A percentile compares a stretch with the other conserved stretches of the same genome.
phyloP scores from a whole-genome alignment of 2,329 filamentous ascomycete species.

The Periconia sp. region DNA sequence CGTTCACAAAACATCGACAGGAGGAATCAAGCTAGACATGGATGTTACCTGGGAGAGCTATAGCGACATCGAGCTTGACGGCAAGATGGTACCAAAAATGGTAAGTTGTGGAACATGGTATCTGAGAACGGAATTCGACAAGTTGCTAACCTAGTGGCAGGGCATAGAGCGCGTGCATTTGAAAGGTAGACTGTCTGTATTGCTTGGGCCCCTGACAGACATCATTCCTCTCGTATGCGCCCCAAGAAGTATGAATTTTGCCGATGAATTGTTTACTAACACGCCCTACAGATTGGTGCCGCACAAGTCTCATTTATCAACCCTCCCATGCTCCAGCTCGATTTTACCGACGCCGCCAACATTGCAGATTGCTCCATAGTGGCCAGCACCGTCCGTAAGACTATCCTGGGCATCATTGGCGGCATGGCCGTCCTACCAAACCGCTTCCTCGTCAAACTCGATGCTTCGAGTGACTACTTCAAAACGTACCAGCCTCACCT shows the following conservation, averaged over 20 bases:
- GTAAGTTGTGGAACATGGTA: conserved; percentile 24
- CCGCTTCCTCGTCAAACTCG: conserved; percentile 53
- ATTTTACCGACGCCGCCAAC: conserved; percentile 52
- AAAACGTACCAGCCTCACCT: conserved; percentile 49
- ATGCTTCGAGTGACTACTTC: conserved; percentile 52
- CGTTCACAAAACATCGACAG: conserved; percentile 48
- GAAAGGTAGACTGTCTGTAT: conserved; percentile 47
- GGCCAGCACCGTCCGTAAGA: conserved; percentile 48
- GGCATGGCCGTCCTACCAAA: conserved; percentile 53
- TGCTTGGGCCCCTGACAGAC: conserved; percentile 51
- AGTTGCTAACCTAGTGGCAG: conserved; percentile 24
- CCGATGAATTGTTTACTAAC: conserved; percentile 7
- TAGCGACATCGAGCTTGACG: conserved; percentile 52
- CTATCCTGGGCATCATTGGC: conserved; percentile 48
- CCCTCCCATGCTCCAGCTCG: conserved; percentile 48
- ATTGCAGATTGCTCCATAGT: conserved; percentile 48
- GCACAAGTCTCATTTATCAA: conserved; percentile 55
- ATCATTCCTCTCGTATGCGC: conserved; percentile 48
- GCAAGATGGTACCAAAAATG: conserved; percentile 48
- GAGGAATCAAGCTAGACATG: conserved; percentile 54
- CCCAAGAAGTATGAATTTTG: background rate
- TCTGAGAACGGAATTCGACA: background rate
- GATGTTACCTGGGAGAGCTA: conserved; percentile 51
- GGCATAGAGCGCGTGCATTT: conserved; percentile 51
- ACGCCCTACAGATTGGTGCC: conserved; percentile 47